Evolutionary conservation across 176 grass and related monocot genomes (phyloP), one percentile per base, ranked within the genome.

Genomic region (Hyparrhenia diplandra): DNA sequence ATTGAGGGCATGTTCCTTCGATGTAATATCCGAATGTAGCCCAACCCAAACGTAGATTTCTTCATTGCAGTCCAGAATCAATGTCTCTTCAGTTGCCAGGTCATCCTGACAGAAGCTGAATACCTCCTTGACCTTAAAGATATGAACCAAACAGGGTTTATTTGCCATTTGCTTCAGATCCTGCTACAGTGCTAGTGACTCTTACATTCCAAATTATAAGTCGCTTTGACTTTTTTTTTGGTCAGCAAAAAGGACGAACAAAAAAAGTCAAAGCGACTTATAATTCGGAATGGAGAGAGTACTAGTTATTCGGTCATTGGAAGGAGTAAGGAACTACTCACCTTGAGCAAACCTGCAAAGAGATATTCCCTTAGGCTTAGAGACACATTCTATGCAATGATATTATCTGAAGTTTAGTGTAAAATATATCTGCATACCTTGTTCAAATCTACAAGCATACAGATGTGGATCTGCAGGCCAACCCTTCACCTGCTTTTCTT

Each of bases 41-140:
- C 95, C 95, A 76, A 98, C 78, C 95, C 92, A 98, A 46, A 94
- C 49, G 30, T 85, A 94, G 60, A 98, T 87, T 84, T 90, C 87
- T 8, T 82, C 77, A 2, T 81, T 45, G 71, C 86, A 90, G 25
- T 98, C 95, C 69, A 98, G 85, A 78, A 98, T 75, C 68, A 94
- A 82, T 5, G 73, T 79, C 45, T 94, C 95, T 88, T 98, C 95
- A 36, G 95, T 94, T 60, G 68, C 67, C 63, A 98, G 87, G 76
- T 98, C 95, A 84, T 98, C 95, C 85, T 98, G 92, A 30, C 80
- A 85, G 81, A 98, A 98, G 81, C 82, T 98, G 62, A 85, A 92
- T 81, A 98, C 91, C 88, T 98, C 95, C 71, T 88, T 91, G 34
- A 77, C 92, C 95, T 98, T 82, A 29, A 71, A 79, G 71, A 79